These are phyloP conservation scores for Sphagnum fallax DNA, from an alignment of 228 moss, liverwort and hornwort species.

Conservation along the genomic window DNA sequence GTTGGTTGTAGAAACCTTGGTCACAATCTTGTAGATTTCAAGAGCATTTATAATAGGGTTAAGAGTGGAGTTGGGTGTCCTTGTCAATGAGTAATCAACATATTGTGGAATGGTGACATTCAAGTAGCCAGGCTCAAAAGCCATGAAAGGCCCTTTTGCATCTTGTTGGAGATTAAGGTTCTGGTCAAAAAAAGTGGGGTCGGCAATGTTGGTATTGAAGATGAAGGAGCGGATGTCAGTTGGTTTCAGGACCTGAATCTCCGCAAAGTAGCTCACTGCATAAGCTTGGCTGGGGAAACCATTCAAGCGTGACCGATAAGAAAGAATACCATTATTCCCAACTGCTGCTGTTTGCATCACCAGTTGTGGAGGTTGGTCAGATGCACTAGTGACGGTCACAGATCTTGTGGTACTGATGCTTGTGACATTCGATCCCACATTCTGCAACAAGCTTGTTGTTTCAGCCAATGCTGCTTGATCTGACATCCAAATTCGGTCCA, in stretches of 20 bases:
- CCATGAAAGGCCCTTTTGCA: slow-evolving; percentile 9
- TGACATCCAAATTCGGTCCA: slow-evolving; percentile 45
- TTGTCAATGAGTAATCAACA: slow-evolving; percentile 9
- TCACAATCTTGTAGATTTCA: slow-evolving; percentile 39
- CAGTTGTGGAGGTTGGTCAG: slow-evolving; percentile 18
- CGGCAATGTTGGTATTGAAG: slow-evolving; percentile 17
- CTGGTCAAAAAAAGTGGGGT: slow-evolving; percentile 5
- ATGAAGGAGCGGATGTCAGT: slow-evolving; percentile 23
- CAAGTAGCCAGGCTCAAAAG: slow-evolving; percentile 20
- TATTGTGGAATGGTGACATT: slow-evolving; percentile 21
- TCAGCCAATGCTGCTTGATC: slow-evolving; percentile 10
- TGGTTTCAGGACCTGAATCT: slow-evolving; percentile 23
- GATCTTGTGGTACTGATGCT: slow-evolving; percentile 13
- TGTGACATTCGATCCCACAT: slow-evolving; percentile 8
- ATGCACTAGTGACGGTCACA: slow-evolving; percentile 4
- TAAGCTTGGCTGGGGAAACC: slow-evolving; percentile 21
- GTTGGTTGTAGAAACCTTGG: slow-evolving; percentile 12
- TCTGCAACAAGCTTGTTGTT: slow-evolving; percentile 15
- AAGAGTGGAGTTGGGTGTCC: slow-evolving; percentile 15
- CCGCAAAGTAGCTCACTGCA: slow-evolving; percentile 43
- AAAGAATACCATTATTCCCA: slow-evolving; percentile 14
- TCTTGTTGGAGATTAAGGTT: slow-evolving; percentile 24
- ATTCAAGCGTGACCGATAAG: slow-evolving; percentile 24
- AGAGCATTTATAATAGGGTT: slow-evolving; percentile 37
- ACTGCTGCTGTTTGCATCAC: slow-evolving; percentile 48